Evolutionary conservation across 2,329 filamentous ascomycete species (phyloP), one percentile per base, ranked within the genome.

Genomic region (Xylariaceae sp.): DNA sequence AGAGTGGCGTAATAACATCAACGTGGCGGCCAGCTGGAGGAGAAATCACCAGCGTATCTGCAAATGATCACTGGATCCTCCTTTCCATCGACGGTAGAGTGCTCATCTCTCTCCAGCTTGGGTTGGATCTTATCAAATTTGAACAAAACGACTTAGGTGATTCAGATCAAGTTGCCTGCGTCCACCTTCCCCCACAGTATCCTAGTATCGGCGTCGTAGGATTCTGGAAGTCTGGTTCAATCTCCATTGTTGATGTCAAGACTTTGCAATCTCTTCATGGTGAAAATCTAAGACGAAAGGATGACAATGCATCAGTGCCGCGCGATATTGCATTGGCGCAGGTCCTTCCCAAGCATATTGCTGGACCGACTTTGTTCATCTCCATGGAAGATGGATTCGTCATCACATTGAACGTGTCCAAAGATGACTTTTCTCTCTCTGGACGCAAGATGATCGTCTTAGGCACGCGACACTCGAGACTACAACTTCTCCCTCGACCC

Each of bases 341-440:
- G 60, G 82, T 98, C 3, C 83, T 97, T 40, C 87, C 88, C 12
- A 79, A 81, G 6, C 66, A 75, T 6, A 53, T 73, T 7, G 75
- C 78, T 6, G 84, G 83, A 0, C 89, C 92, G 0, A 96, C 90
- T 0, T 80, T 99, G 0, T 90, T 99, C 60, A 83, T 96, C 28
- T 90, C 94, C 11, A 90, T 97, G 83, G 92, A 96, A 44, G 94
- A 98, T 73, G 95, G 95, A 3, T 91, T 90, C 60, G 90, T 99
- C 1, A 83, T 96, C 47, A 95, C 90, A 0, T 98, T 93, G 70
- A 84, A 86, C 28, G 82, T 96, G 31, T 84, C 90, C 28, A 74
- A 78, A 0, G 67, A 75, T 0, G 82, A 84, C n/a, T 84, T 84
- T 58, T 77, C 83, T 0, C 76, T 98, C 2, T 88, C 87, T 0